Evolutionary conservation across 768 basidiomycete species (phyloP), one percentile per base, ranked within the genome.

Genomic region (Amanita polypyramis): DNA sequence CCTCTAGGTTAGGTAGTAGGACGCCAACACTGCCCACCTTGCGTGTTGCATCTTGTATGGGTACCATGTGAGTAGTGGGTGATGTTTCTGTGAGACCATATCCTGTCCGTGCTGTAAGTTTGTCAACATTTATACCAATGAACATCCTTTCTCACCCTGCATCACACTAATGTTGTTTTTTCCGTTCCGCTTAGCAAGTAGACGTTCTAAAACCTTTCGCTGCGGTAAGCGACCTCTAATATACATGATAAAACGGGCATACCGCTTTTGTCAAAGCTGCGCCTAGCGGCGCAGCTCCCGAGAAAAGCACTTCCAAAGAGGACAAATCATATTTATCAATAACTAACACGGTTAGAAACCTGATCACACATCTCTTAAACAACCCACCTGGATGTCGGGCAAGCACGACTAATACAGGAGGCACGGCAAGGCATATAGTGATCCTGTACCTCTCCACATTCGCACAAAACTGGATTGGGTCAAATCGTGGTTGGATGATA

Each of bases 31-130:
- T 79, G 9, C 86, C 86, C 20, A 77, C 60, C 53, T 80, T 84
- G 14, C 69, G 59, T 10, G 63, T 50, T 1, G 65, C 63, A 15
- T 76, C 66, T 2, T 68, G 57, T 0, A 59, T 42, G 1, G 76
- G 69, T 6, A 85, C 68, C 2, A 84, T 52, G 52, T 81, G 78
- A 0, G 79, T 72, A 0, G 80, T 79, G 0, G 86, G 87, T 0
- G 86, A 84, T 1, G 87, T 90, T 63, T 92, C 90, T 0, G 88
- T 91, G 15, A 91, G 69, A 21, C 90, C 85, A 49, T 80, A 89
- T 1, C 82, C 85, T 80, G 54, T 40, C 11, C 36, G 43, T 32
- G 25, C 43, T 27, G 4, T 43, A 12, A 42, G 47, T 4, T 7
- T 25, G 17, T 20, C 15, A 12, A n/a, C 20, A 9, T 5, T 12